Evolutionary conservation across 2,329 filamentous ascomycete species (phyloP).

Genomic region (Venturia pyrina): DNA sequence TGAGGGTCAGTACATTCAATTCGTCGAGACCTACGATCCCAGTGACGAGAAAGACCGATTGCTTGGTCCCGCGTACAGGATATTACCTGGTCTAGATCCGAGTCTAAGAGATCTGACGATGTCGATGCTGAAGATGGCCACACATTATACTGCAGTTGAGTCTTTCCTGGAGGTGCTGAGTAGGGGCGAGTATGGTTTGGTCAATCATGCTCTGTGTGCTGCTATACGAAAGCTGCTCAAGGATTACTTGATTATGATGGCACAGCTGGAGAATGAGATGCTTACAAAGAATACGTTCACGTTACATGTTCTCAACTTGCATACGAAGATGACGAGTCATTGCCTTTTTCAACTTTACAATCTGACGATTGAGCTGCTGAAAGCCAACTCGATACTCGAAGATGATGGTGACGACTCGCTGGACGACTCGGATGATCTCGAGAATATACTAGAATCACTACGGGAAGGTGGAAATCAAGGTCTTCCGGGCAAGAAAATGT

Average conservation of each 20-base stretch:
- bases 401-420: constrained; percentile 56
- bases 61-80: constrained; percentile 68
- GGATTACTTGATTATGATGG: constrained; percentile 86
- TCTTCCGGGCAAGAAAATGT: constrained; percentile 74
- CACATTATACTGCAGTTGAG: constrained; percentile 83
- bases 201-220: constrained; percentile 94
- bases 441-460: constrained; percentile 85
- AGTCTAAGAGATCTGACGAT: constrained; percentile 78
- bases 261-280: constrained; percentile 87
- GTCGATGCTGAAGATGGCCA: constrained; percentile 89
- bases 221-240: constrained; percentile 84
- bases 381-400: constrained; percentile 77
- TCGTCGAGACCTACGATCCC: constrained; percentile 72
- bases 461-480: constrained; percentile 78
- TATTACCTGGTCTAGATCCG: constrained; percentile 76
- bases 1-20: constrained; percentile 95
- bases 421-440: constrained; percentile 76
- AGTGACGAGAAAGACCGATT: constrained; percentile 77
- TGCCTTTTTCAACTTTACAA: constrained; percentile 87
- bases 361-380: constrained; percentile 66
- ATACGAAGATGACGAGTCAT: constrained; percentile 80
- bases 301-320: constrained; percentile 83
- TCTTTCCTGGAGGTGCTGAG: constrained; percentile 92
- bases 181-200: constrained; percentile 81
- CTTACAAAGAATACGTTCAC: constrained; percentile 84